Percentiles rank a stretch among this genome's conserved stretches.
phyloP scores from a whole-genome alignment of 331 rosid species.

The Quercus lobata region DNA sequence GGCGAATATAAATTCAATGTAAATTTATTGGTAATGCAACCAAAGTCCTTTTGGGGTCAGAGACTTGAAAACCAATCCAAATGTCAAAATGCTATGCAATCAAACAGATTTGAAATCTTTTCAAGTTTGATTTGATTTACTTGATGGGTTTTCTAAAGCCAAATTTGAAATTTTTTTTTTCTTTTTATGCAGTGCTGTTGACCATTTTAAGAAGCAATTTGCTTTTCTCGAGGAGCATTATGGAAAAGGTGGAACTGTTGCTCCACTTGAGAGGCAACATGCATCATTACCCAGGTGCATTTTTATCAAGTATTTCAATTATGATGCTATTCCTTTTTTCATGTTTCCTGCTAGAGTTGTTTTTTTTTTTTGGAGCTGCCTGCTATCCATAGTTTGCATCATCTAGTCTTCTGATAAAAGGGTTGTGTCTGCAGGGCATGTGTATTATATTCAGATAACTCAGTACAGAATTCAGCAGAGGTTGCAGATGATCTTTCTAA shows the following conservation, averaged over 20 bases:
- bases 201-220: slow-evolving; percentile 98
- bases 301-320: background rate
- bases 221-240: slow-evolving; percentile 97
- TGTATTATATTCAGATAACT: slow-evolving; percentile 67
- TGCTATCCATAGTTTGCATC: slow-evolving; percentile 2
- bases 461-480: slow-evolving; percentile 50
- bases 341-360: background rate
- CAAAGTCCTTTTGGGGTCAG: background rate
- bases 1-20: background rate
- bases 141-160: background rate
- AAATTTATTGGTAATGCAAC: background rate
- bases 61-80: background rate
- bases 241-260: slow-evolving; percentile 77
- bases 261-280: slow-evolving; percentile 93
- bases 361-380: background rate
- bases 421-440: slow-evolving; percentile 60
- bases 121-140: background rate
- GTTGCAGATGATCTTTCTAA: slow-evolving; percentile 79
- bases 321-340: slow-evolving; percentile 1
- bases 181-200: slow-evolving; percentile 77
- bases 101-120: background rate
- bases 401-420: slow-evolving; percentile 21
- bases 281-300: slow-evolving; percentile 92
- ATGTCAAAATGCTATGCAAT: background rate
- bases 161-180: background rate